Evolutionary conservation across 495 filamentous ascomycete species (phyloP).

Genomic region (Daldinia loculata): DNA sequence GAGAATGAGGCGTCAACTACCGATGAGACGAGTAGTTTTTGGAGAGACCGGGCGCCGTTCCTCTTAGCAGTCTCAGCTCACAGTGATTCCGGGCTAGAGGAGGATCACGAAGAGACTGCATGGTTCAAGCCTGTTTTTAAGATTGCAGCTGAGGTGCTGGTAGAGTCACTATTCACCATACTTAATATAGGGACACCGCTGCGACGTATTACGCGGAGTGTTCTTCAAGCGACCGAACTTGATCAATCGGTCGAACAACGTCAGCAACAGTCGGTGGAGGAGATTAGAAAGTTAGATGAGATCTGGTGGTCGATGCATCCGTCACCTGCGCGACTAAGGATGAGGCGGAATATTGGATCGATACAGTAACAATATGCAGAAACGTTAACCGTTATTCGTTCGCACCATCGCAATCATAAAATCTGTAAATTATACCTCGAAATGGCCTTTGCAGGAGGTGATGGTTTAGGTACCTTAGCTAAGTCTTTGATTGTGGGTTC

Average conservation of each 20-base stretch:
- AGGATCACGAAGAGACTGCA: background rate
- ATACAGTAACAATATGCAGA: background rate
- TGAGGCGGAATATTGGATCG: background rate
- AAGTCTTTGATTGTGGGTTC: no score
- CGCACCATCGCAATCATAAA: no score
- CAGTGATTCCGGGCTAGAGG: background rate
- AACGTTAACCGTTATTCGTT: no score
- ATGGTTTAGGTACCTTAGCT: no score
- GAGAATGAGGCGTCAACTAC: background rate
- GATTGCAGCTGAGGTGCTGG: background rate
- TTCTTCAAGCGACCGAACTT: background rate
- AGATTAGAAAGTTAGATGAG: background rate
- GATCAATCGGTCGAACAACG: background rate
- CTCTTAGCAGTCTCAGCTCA: background rate
- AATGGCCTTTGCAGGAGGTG: no score
- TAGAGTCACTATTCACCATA: background rate
- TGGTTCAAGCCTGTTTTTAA: constrained; percentile 7
- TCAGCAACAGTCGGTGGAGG: background rate
- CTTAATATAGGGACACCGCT: background rate
- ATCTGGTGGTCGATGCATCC: constrained; percentile 13
- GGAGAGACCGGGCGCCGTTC: background rate
- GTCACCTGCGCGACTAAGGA: background rate
- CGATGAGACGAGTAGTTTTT: background rate
- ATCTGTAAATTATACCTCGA: no score
- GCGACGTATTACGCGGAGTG: background rate